Conservation (phyloP, 2,329 filamentous ascomycete species). For the Chaetomiaceae sp. region DNA sequence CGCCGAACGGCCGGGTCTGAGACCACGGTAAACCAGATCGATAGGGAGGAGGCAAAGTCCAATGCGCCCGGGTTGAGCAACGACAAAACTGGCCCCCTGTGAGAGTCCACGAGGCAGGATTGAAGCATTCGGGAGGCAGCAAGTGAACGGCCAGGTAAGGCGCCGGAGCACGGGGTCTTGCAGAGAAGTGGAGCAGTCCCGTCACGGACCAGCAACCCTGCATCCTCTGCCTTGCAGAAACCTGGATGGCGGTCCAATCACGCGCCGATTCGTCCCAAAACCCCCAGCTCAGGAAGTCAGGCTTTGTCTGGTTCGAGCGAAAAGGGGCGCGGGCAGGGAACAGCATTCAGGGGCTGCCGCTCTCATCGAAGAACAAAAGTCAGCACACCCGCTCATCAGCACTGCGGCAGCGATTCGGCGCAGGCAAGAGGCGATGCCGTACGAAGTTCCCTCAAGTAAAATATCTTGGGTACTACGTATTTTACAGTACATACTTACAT, state of each 20-base stretch:
- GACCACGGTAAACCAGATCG: background rate
- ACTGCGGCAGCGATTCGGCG: background rate
- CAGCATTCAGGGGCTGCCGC: slow-evolving; percentile 9
- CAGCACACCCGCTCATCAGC: background rate
- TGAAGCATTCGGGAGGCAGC: slow-evolving; percentile 2
- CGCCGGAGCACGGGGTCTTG: background rate
- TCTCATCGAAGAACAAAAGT: slow-evolving; percentile 4
- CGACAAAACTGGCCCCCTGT: slow-evolving; percentile 1
- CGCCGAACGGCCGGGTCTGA: background rate
- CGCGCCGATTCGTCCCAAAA: background rate
- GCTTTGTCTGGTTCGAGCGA: background rate
- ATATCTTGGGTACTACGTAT: too few species aligned
- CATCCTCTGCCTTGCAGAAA: background rate
- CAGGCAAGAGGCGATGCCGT: background rate
- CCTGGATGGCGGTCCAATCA: slow-evolving; percentile 6
- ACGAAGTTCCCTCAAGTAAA: too few species aligned
- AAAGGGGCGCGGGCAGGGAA: slow-evolving; percentile 5
- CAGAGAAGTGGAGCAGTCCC: background rate
- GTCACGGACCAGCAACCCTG: background rate
- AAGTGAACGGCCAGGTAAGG: background rate
- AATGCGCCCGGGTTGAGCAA: background rate
- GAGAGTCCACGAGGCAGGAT: too few species aligned
- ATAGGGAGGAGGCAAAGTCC: slow-evolving; percentile 7
- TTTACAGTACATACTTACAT: too few species aligned
- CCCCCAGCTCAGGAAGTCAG: background rate